Percentiles rank a stretch among this genome's conserved stretches.
These are phyloP conservation scores for Globisporangium takayamanum DNA, from an alignment of 352 stramenopile species.

Conservation along the genomic window DNA sequence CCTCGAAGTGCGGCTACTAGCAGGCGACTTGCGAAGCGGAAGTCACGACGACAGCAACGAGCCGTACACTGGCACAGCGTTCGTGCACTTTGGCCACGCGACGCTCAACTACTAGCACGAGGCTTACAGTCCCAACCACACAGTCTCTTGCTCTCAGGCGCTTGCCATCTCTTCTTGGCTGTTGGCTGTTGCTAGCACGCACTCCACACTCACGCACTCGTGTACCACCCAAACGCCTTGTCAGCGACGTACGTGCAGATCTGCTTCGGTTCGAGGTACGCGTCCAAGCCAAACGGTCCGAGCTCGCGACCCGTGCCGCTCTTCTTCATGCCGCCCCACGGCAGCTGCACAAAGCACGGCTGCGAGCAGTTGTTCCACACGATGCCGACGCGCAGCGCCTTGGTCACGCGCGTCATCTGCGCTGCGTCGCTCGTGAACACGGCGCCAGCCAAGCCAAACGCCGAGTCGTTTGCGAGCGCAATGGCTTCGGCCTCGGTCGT, in stretches of 20 bases:
- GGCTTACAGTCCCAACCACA: neutral
- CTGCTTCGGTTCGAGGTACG: conserved; percentile 67
- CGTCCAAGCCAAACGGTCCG: conserved; percentile 50
- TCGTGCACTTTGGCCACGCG: conserved; percentile 11
- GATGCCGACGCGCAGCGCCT: conserved; percentile 43
- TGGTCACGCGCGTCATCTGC: conserved; percentile 53
- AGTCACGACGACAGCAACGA: neutral
- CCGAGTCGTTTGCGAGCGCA: conserved; percentile 56
- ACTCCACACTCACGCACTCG: conserved; percentile 3
- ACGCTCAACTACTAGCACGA: conserved; percentile 13
- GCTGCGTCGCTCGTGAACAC: conserved; percentile 56
- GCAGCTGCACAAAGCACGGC: conserved; percentile 50
- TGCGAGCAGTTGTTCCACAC: conserved; percentile 72
- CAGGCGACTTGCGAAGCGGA: conserved; percentile 1
- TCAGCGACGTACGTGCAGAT: conserved; percentile 64
- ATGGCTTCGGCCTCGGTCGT: conserved; percentile 81
- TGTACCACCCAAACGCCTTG: conserved; percentile 64
- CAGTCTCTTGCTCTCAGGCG: too few relatives aligned
- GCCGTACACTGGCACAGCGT: conserved; percentile 5
- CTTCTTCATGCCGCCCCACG: conserved; percentile 85
- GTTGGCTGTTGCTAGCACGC: neutral
- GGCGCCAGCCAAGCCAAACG: conserved; percentile 70
- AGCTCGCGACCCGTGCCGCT: conserved; percentile 71
- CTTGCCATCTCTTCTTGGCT: too few relatives aligned
- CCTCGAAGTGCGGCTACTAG: conserved; percentile 9